Percentiles rank a stretch among this genome's conserved stretches.
Conservation (phyloP, 1,284 basidiomycete genomes). For the Ustilago loliicola region DNA sequence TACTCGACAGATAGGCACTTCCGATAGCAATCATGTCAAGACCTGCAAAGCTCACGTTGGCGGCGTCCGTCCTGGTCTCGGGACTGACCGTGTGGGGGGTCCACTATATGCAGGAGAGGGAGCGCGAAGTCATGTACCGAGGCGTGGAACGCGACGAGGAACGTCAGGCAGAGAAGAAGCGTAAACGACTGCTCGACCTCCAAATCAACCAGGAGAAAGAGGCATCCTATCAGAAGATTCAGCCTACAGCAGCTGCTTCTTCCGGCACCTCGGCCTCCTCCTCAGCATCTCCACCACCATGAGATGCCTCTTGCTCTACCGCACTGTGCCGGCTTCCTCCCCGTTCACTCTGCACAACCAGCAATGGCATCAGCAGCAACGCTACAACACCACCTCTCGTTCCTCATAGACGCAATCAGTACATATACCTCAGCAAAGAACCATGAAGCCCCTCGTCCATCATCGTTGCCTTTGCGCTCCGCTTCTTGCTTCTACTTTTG, state of each 20-base stretch:
- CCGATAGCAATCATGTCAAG: constrained; percentile 77
- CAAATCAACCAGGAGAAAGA: constrained; percentile 61
- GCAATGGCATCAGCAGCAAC: neutral
- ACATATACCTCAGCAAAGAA: neutral
- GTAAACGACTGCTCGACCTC: constrained; percentile 57
- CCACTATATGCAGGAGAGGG: constrained; percentile 86
- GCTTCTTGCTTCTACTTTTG: neutral
- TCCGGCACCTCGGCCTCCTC: neutral
- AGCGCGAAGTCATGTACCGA: constrained; percentile 76
- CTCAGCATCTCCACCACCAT: constrained; percentile 4
- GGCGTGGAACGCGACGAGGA: constrained; percentile 67
- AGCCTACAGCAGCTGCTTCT: constrained; percentile 51
- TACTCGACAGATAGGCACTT: constrained; percentile 65
- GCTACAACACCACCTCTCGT: neutral
- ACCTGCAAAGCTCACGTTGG: constrained; percentile 82
- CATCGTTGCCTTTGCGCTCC: neutral
- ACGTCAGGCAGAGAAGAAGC: constrained; percentile 60
- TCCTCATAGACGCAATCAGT: neutral
- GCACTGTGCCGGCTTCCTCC: neutral
- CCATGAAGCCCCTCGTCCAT: neutral
- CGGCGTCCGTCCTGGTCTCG: constrained; percentile 78
- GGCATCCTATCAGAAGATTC: constrained; percentile 56
- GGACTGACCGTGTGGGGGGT: constrained; percentile 87
- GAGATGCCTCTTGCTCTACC: constrained; percentile 1
- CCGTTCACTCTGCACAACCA: neutral